phyloP scores from a whole-genome alignment of 2,329 filamentous ascomycete species.

The Cercospora beticola region DNA sequence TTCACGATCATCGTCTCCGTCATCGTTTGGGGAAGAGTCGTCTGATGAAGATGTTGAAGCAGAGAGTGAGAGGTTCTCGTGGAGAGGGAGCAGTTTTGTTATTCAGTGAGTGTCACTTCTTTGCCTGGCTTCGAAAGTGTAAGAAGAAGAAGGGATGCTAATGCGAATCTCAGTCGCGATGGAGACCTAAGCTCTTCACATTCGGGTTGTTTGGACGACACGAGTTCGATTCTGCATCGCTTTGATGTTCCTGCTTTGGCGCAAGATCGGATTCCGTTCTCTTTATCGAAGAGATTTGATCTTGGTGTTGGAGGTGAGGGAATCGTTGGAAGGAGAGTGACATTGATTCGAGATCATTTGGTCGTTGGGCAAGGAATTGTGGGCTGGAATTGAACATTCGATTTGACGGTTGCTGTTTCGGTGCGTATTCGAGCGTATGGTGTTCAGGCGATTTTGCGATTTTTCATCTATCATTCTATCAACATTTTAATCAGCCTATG shows the following conservation, averaged over 20 bases:
- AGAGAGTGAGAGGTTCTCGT: neutral
- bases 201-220: neutral
- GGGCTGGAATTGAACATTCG: constrained; percentile 30
- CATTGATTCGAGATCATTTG: constrained; percentile 24
- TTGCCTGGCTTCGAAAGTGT: too few species aligned
- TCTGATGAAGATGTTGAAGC: neutral
- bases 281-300: constrained; percentile 26
- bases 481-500: neutral
- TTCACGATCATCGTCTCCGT: neutral
- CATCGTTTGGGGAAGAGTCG: neutral
- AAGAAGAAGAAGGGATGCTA: neutral
- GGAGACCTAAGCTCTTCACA: constrained; percentile 25
- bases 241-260: constrained; percentile 18
- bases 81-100: constrained; percentile 19
- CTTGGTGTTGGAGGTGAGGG: constrained; percentile 32
- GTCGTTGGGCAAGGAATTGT: constrained; percentile 31
- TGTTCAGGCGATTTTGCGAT: neutral
- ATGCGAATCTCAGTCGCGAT: constrained; percentile 23
- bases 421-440: neutral
- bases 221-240: constrained; percentile 19
- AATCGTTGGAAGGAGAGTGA: constrained; percentile 31
- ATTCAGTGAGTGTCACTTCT: constrained; percentile 26
- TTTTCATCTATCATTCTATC: neutral
- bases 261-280: constrained; percentile 17
- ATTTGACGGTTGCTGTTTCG: neutral